Evolutionary conservation across 2,329 filamentous ascomycete species (phyloP), one percentile per base, ranked within the genome.

Genomic region (Arthroderma uncinatum): DNA sequence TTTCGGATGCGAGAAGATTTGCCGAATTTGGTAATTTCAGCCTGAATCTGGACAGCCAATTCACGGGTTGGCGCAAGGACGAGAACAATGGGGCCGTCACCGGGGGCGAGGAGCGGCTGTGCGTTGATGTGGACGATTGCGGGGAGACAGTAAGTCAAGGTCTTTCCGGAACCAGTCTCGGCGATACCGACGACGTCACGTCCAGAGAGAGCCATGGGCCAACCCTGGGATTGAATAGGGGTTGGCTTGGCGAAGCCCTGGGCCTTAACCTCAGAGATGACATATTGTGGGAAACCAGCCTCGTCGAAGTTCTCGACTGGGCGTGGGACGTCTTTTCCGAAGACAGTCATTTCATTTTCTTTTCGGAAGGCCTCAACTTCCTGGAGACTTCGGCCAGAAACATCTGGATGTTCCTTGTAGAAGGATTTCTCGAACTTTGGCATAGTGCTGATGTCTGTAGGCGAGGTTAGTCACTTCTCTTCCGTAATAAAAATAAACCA

Each of bases 81-180:
- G 58, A 98, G 82, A 59, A 97, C 93, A 64, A 98, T 98, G 39
- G 93, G 93, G 54, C 93, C 93, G 69, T 97, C 93, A 60, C 93
- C 93, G 39, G 89, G 92, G 25, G 91, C 88, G 61, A 98, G 84
- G 47, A 98, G 87, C 65, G 93, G 93, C 76, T 98, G 93, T 52
- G 93, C 93, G 76, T 98, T 97, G 81, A 98, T 98, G 81, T 98
- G 93, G 61, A 98, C 93, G 65, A 98, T 98, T 57, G 93, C 89
- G 59, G 93, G 93, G 65, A 98, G 83, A 76, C 92, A 97, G 79
- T 98, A 98, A 55, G 91, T 96, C 64, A 98, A 81, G 3, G 93
- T 98, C 85, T 98, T 98, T 80, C 93, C 93, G 63, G 93, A 98
- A 73, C 93, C 93, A 59, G 93, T 98, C 80, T 98, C 93, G 67